Evolutionary conservation across 2,329 filamentous ascomycete species (phyloP), one percentile per base, ranked within the genome.

Genomic region (Aspergillus aculeatus): DNA sequence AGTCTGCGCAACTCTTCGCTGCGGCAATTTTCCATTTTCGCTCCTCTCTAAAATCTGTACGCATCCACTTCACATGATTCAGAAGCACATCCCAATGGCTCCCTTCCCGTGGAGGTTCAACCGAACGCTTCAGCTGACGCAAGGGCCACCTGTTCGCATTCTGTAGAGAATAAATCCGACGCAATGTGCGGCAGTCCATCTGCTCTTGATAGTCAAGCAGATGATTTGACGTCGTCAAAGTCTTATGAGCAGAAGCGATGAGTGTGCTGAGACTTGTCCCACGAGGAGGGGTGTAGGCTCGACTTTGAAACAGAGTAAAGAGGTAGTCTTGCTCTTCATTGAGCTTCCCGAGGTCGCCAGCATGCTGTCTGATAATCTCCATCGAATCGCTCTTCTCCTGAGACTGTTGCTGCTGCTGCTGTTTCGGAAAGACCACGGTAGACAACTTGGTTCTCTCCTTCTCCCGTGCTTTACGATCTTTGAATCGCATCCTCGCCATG

Each of bases 11-110:
- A 59, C 88, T 92, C 60, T 88, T 89, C 5, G 93, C 93, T 38
- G 89, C 84, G 2, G 89, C 85, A 71, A 86, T 87, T 77, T 97
- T 98, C 92, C 93, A 96, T 73, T 96, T 96, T 47, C 92, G 83
- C 74, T 98, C 95, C 75, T 97, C 91, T 54, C 90, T 85, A 70
- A 97, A 98, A 75, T 99, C 95, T 1, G 92, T 97, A 54, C 93
- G 86, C 91, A 99, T 96, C 94, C 94, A 98, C 74, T 93, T 96
- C 85, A 94, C 91, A 78, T 99, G 93, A 66, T 92, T 85, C 32
- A 99, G 80, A 57, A 98, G 75, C 55, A 94, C 84, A 76, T 99
- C 95, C 85, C 89, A 91, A 67, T 98, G 94, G 2, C 89, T 88
- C 1, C 86, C 83, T 19, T 88, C 89, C 41, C 92, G 86, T 4